phyloP scores from a whole-genome alignment of 345 rosid genomes.

The Salix caprea region DNA sequence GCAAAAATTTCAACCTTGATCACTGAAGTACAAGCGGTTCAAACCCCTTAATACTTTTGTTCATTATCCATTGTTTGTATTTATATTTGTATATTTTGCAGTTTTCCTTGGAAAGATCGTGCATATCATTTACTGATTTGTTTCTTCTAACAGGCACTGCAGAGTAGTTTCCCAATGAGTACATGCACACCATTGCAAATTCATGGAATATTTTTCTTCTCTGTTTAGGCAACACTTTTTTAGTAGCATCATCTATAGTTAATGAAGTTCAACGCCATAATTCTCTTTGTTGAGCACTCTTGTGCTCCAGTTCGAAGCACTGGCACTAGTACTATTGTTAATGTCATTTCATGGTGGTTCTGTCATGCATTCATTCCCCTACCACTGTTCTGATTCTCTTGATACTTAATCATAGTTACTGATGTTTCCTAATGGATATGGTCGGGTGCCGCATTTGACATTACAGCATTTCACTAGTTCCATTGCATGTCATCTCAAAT shows the following conservation, averaged over 20 bases:
- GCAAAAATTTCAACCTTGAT: too few relatives aligned
- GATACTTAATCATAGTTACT: neutral
- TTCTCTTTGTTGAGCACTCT: neutral
- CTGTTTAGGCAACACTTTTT: neutral
- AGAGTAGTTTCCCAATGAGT: neutral
- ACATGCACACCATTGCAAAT: neutral
- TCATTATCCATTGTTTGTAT: too few relatives aligned
- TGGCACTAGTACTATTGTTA: neutral
- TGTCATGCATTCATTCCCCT: neutral
- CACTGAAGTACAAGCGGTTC: too few relatives aligned
- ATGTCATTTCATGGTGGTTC: neutral
- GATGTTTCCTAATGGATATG: neutral
- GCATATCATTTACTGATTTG: neutral
- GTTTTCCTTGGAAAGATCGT: too few relatives aligned
- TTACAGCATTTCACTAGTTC: neutral
- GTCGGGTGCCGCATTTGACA: conserved; percentile 9
- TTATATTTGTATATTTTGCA: too few relatives aligned
- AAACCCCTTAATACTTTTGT: too few relatives aligned
- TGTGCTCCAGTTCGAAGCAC: neutral
- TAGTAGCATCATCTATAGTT: neutral
- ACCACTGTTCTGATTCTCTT: neutral
- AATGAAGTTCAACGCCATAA: neutral
- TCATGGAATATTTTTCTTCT: neutral
- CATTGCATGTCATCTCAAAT: conserved; percentile 1
- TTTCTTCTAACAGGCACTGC: neutral